Conservation (phyloP, 345 rosid genomes). For the Rhodamnia argentea region DNA sequence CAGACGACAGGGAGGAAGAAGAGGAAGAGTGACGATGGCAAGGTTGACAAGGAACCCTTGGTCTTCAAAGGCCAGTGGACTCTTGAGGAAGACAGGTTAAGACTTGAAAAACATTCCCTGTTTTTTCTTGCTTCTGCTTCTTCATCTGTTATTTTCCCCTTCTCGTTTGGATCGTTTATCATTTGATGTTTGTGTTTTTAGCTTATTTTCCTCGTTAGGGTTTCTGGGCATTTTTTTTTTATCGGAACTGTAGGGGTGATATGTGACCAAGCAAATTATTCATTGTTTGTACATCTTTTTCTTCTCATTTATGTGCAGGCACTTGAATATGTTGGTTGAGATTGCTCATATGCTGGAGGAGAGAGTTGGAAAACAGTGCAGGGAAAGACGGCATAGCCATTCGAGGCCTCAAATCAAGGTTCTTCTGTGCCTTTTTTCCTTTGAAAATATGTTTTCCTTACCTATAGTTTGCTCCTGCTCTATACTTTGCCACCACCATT, state of each 20-base stretch:
- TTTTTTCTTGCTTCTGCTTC: no score
- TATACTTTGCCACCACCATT: neutral
- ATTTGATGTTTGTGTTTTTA: neutral
- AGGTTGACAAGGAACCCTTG: neutral
- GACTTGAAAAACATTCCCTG: no score
- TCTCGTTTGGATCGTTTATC: neutral
- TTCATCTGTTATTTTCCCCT: no score
- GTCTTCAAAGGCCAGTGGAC: neutral
- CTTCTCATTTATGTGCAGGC: constrained; percentile 7
- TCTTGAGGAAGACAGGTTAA: no score
- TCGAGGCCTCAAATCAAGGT: constrained; percentile 70
- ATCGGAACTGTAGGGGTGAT: neutral
- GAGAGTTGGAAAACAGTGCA: constrained; percentile 67
- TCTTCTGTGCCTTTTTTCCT: neutral
- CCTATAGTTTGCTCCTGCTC: neutral
- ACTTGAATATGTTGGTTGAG: constrained; percentile 31
- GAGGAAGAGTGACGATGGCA: neutral
- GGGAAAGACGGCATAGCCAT: constrained; percentile 86
- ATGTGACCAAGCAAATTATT: neutral
- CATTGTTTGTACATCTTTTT: neutral
- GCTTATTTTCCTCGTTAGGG: neutral
- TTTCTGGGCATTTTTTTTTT: neutral
- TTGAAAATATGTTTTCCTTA: neutral
- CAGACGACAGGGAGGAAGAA: neutral
- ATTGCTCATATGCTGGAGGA: constrained; percentile 49